phyloP scores from a whole-genome alignment of 2,329 filamentous ascomycete species.

The Epichloe baconii region DNA sequence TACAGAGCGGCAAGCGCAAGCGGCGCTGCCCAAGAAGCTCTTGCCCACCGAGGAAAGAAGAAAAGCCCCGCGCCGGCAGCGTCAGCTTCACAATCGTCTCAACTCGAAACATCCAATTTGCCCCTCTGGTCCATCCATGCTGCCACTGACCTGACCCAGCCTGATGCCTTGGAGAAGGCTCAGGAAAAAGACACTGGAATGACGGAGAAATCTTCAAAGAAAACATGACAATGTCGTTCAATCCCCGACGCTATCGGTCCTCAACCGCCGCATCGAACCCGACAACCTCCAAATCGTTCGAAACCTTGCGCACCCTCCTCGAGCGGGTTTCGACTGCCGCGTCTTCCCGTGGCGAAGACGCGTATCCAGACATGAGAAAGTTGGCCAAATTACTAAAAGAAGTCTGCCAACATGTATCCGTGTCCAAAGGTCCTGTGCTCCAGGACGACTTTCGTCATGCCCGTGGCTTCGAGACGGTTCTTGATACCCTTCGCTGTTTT shows the following conservation, averaged over 20 bases:
- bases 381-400: constrained; percentile 46
- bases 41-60: not conserved
- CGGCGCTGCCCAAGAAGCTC: constrained; percentile 1
- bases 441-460: constrained; percentile 78
- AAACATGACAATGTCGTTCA: constrained; percentile 33
- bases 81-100: not conserved
- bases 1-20: constrained; percentile 7
- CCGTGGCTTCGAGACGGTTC: constrained; percentile 61
- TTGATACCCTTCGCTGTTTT: constrained; percentile 56
- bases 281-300: constrained; percentile 45
- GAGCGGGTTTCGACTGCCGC: constrained; percentile 27
- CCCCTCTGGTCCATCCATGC: constrained; percentile 20
- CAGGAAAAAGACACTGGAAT: constrained; percentile 14
- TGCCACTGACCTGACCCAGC: constrained; percentile 16
- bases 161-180: constrained; percentile 26
- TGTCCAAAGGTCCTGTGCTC: constrained; percentile 32
- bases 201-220: not conserved
- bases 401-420: constrained; percentile 50
- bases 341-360: constrained; percentile 20
- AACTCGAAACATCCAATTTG: not conserved
- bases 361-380: constrained; percentile 34
- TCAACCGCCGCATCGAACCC: constrained; percentile 48
- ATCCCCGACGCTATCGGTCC: constrained; percentile 46
- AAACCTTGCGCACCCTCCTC: constrained; percentile 43
- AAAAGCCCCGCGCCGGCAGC: constrained; percentile 1